These are phyloP conservation scores for Pilasporangium apinafurcum DNA, from an alignment of 352 stramenopile species.

Conservation along the genomic window DNA sequence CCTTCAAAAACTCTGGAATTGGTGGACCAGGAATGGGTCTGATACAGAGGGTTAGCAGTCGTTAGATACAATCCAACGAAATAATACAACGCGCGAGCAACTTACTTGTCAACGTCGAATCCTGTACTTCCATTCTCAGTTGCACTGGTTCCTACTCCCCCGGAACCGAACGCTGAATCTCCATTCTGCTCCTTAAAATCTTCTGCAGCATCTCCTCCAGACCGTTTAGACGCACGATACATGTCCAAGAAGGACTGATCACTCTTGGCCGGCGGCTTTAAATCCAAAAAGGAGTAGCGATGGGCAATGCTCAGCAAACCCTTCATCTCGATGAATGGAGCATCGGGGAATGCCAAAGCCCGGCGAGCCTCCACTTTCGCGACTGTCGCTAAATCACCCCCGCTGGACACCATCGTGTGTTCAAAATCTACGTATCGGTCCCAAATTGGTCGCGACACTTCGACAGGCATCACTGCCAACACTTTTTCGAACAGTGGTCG, in stretches of 20 bases:
- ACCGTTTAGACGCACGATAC: constrained; percentile 45
- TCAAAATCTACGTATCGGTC: constrained; percentile 85
- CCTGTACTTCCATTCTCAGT: constrained; percentile 17
- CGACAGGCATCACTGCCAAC: constrained; percentile 75
- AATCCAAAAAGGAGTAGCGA: constrained; percentile 77
- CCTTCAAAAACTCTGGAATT: constrained; percentile 80
- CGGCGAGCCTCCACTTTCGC: constrained; percentile 77
- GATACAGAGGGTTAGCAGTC: background rate
- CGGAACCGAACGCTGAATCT: constrained; percentile 6
- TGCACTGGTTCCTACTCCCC: constrained; percentile 5
- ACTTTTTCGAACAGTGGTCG: constrained; percentile 86
- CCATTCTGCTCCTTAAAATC: constrained; percentile 8
- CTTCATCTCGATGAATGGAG: constrained; percentile 75
- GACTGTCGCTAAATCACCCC: constrained; percentile 75
- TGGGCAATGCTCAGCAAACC: constrained; percentile 70
- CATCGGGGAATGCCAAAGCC: constrained; percentile 71
- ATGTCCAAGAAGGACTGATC: constrained; percentile 80
- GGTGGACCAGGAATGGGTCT: constrained; percentile 70
- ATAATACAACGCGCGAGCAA: background rate
- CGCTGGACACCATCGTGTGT: constrained; percentile 81
- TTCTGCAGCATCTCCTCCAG: constrained; percentile 10
- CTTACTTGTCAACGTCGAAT: constrained; percentile 42
- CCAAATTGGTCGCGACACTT: constrained; percentile 80
- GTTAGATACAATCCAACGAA: no score
- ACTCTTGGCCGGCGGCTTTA: constrained; percentile 42